Evolutionary conservation across 495 filamentous ascomycete species (phyloP).

Genomic region (Thozetella sp.): DNA sequence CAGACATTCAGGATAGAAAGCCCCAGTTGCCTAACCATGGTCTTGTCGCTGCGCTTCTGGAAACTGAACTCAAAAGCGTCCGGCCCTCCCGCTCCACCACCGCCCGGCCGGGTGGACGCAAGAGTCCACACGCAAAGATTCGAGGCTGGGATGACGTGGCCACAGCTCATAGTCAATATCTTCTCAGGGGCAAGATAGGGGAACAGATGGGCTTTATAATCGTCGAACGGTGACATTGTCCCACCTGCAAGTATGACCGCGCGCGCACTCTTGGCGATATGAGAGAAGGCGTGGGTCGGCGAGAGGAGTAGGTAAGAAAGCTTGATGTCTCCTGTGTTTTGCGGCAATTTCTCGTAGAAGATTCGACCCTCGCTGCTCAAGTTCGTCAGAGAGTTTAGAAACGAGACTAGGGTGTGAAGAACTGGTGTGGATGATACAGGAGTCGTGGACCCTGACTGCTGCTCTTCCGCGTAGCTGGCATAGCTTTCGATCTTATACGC

Average conservation of each 20-base stretch:
- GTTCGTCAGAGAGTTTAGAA: constrained; percentile 83
- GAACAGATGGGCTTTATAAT: constrained; percentile 85
- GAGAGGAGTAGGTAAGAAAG: constrained; percentile 93
- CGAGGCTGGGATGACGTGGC: constrained; percentile 85
- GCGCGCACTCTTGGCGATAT: constrained; percentile 82
- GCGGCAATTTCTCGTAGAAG: constrained; percentile 65
- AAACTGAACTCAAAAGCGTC: constrained; percentile 86
- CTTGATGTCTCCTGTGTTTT: constrained; percentile 45
- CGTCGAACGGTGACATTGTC: constrained; percentile 96
- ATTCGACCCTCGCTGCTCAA: constrained; percentile 85
- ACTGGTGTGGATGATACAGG: constrained; percentile 60
- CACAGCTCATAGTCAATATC: constrained; percentile 84
- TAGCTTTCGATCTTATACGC: constrained; percentile 95
- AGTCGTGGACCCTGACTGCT: constrained; percentile 24
- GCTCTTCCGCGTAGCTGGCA: constrained; percentile 57
- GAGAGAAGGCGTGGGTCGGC: constrained; percentile 87
- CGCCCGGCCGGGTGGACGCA: constrained; percentile 22
- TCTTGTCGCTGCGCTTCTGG: constrained; percentile 62
- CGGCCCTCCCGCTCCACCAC: constrained; percentile 36
- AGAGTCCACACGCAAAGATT: constrained; percentile 77
- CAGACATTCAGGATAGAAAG: constrained; percentile 70
- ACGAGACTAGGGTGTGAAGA: constrained; percentile 81
- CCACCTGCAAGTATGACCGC: constrained; percentile 92
- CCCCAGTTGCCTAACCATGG: constrained; percentile 76
- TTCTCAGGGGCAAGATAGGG: constrained; percentile 66